Evolutionary conservation across 2,329 filamentous ascomycete genomes (phyloP).

Genomic region (Aureobasidium sp.): DNA sequence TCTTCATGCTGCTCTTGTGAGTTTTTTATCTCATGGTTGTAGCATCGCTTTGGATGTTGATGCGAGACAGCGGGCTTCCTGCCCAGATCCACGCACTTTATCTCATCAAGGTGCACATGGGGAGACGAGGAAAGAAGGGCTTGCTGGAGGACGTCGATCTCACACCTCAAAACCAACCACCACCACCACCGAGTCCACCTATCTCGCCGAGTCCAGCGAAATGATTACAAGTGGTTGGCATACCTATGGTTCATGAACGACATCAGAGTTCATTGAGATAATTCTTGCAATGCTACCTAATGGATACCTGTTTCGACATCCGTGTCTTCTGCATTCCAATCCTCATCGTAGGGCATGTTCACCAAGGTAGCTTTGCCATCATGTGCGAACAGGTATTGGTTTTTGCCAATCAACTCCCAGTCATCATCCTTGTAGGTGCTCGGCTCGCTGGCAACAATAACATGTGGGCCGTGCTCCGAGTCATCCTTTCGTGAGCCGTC

Average conservation of each 20-base stretch:
- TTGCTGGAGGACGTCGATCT: background rate
- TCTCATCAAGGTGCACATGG: no score
- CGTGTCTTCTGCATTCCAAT: conserved; percentile 34
- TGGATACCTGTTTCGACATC: background rate
- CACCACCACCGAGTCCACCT: no score
- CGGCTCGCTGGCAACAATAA: conserved; percentile 49
- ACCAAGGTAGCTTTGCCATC: conserved; percentile 29
- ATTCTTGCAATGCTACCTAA: no score
- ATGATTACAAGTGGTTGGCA: no score
- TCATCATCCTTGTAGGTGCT: conserved; percentile 47
- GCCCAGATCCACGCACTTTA: conserved; percentile 72
- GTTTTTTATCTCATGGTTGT: no score
- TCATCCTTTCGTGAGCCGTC: conserved; percentile 30
- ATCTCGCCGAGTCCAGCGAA: no score
- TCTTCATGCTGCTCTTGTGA: no score
- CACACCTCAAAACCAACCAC: no score
- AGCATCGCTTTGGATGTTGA: no score
- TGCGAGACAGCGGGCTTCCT: no score
- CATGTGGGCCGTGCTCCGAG: conserved; percentile 42
- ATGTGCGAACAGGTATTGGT: conserved; percentile 39
- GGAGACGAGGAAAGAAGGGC: background rate
- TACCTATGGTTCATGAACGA: no score
- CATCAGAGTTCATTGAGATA: no score
- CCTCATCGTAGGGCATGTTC: conserved; percentile 30
- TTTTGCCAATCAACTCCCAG: conserved; percentile 46